phyloP scores from a whole-genome alignment of 495 filamentous ascomycete species.

The Penicillium lagena region DNA sequence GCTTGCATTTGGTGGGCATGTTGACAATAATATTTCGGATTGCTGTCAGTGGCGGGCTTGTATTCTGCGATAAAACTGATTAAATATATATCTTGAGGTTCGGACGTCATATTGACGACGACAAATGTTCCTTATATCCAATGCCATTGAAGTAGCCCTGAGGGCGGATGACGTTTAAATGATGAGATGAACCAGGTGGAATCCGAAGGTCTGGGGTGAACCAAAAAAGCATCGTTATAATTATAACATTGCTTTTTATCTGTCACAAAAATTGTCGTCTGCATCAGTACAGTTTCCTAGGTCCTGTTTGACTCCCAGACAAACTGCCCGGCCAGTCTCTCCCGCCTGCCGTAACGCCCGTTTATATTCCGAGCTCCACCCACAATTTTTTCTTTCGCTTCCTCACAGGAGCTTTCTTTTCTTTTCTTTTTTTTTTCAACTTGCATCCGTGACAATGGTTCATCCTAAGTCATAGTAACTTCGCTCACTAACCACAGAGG shows the following conservation, averaged over 20 bases:
- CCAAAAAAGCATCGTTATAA: no score
- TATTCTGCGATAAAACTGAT: not conserved
- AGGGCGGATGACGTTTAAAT: no score
- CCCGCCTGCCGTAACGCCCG: constrained; percentile 8
- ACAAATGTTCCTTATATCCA: not conserved
- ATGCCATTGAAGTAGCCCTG: not conserved
- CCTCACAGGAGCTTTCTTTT: constrained; percentile 5
- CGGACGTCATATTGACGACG: not conserved
- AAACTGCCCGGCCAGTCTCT: constrained; percentile 3
- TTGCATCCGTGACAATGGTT: not conserved
- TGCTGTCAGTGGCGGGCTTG: not conserved
- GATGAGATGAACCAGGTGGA: no score
- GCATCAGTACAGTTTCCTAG: not conserved
- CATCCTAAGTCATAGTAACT: not conserved
- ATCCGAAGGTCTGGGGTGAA: no score
- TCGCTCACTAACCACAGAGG: not conserved
- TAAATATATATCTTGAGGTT: no score
- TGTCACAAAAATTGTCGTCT: no score
- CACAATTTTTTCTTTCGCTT: constrained; percentile 35
- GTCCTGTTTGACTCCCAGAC: not conserved
- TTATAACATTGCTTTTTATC: no score
- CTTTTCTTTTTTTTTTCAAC: constrained; percentile 4
- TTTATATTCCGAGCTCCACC: constrained; percentile 23
- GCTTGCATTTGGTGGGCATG: constrained; percentile 30
- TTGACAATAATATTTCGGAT: not conserved